phyloP scores from a whole-genome alignment of 1,139 yeast species.

The Kodamaea sp. region DNA sequence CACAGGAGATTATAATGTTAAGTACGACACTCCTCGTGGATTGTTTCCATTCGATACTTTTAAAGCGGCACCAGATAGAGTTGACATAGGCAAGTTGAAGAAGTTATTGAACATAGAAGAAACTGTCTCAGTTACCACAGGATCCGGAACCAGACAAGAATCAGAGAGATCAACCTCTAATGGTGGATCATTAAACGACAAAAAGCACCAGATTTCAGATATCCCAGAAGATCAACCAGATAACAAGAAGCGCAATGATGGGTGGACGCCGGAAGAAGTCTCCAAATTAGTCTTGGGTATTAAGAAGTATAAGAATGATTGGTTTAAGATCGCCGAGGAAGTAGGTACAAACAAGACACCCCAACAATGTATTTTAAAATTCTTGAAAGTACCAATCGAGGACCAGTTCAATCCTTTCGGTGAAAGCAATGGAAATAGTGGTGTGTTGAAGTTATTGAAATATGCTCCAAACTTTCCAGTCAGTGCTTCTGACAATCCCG shows the following conservation, averaged over 20 bases:
- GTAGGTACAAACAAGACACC: constrained; percentile 69
- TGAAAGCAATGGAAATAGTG: constrained; percentile 37
- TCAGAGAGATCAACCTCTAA: constrained; percentile 1
- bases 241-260: constrained; percentile 48
- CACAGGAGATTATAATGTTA: constrained; percentile 67
- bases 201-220: constrained; percentile 10
- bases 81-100: constrained; percentile 59
- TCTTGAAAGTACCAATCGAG: constrained; percentile 79
- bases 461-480: constrained; percentile 84
- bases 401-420: constrained; percentile 51
- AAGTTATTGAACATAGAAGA: constrained; percentile 37
- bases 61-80: constrained; percentile 54
- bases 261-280: constrained; percentile 68
- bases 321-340: constrained; percentile 71
- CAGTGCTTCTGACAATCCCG: constrained; percentile 86
- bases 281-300: constrained; percentile 62
- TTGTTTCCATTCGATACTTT: constrained; percentile 88
- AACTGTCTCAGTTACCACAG: constrained; percentile 5
- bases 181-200: constrained; percentile 3
- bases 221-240: constrained; percentile 12
- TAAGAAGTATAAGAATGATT: constrained; percentile 61
- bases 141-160: constrained; percentile 1
- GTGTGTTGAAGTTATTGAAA: constrained; percentile 56
- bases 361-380: constrained; percentile 78
- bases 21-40: constrained; percentile 91